These are phyloP conservation scores for Aspergillus ochraceoroseus DNA, from an alignment of 2,329 filamentous ascomycete species.

Conservation along the genomic window DNA sequence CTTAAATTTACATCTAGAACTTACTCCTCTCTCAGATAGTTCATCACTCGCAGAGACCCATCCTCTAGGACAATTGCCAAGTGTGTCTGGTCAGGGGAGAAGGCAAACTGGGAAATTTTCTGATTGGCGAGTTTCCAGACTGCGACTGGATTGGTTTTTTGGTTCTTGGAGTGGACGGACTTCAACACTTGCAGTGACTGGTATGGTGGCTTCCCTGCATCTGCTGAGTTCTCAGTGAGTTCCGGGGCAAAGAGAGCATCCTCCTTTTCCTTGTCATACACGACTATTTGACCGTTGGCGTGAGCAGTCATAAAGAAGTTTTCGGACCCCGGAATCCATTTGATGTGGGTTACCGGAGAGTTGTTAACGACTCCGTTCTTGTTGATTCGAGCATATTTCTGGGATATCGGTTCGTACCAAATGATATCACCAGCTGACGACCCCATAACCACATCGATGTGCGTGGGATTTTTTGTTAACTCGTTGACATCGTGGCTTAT, in stretches of 20 bases:
- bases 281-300: slow-evolving; percentile 81
- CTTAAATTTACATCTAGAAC: slow-evolving; percentile 26
- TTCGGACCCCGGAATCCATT: slow-evolving; percentile 91
- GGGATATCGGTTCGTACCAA: slow-evolving; percentile 96
- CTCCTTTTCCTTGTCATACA: slow-evolving; percentile 97
- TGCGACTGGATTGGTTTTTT: slow-evolving; percentile 87
- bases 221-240: slow-evolving; percentile 33
- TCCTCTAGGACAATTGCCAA: slow-evolving; percentile 89
- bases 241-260: slow-evolving; percentile 74
- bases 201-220: slow-evolving; percentile 26
- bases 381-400: slow-evolving; percentile 91
- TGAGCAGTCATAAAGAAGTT: slow-evolving; percentile 88
- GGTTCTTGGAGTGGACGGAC: slow-evolving; percentile 88
- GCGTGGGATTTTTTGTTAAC: slow-evolving; percentile 69
- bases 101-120: slow-evolving; percentile 82
- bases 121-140: slow-evolving; percentile 91
- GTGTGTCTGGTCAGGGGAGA: slow-evolving; percentile 83
- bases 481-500: slow-evolving; percentile 90
- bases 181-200: slow-evolving; percentile 68
- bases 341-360: slow-evolving; percentile 78
- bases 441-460: slow-evolving; percentile 89
- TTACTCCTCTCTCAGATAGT: slow-evolving; percentile 85
- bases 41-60: slow-evolving; percentile 80
- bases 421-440: slow-evolving; percentile 96
- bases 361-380: slow-evolving; percentile 92